These are phyloP conservation scores for Cercospora sojina DNA, from an alignment of 2,329 filamentous ascomycete genomes.

Conservation along the genomic window DNA sequence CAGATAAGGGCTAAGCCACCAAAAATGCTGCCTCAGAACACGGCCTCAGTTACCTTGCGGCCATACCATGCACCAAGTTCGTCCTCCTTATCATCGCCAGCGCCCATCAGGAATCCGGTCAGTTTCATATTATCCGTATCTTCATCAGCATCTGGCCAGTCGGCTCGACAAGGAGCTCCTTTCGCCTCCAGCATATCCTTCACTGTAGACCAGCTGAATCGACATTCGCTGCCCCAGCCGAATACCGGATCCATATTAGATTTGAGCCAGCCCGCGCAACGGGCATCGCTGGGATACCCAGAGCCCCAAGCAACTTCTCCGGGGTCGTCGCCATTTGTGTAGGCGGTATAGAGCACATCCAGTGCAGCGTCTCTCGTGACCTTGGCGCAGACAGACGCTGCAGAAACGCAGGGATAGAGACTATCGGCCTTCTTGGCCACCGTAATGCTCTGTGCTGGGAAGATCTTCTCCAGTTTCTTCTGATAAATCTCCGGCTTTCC, in stretches of 20 bases:
- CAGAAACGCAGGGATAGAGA: conserved; percentile 87
- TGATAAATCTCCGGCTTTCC: conserved; percentile 82
- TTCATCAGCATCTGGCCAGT: conserved; percentile 78
- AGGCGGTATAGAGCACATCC: conserved; percentile 69
- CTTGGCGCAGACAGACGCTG: conserved; percentile 92
- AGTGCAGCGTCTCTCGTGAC: conserved; percentile 90
- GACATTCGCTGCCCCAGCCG: conserved; percentile 89
- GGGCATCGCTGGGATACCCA: conserved; percentile 85
- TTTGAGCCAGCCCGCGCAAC: conserved; percentile 78
- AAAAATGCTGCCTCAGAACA: conserved; percentile 55
- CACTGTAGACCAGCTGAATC: conserved; percentile 93
- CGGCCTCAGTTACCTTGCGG: conserved; percentile 64
- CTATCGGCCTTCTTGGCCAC: conserved; percentile 78
- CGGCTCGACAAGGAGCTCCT: conserved; percentile 64
- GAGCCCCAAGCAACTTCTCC: conserved; percentile 68
- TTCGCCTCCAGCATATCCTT: conserved; percentile 90
- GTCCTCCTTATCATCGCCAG: conserved; percentile 51
- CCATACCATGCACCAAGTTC: conserved; percentile 85
- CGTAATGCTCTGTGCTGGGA: conserved; percentile 63
- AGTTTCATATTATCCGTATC: conserved; percentile 64
- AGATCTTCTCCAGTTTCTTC: conserved; percentile 76
- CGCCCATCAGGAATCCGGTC: conserved; percentile 69
- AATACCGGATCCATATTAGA: conserved; percentile 88
- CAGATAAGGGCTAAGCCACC: background rate
- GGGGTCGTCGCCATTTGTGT: conserved; percentile 40